These are phyloP conservation scores for Phaeosphaeria sp. DNA, from an alignment of 2,329 filamentous ascomycete species.

Conservation along the genomic window DNA sequence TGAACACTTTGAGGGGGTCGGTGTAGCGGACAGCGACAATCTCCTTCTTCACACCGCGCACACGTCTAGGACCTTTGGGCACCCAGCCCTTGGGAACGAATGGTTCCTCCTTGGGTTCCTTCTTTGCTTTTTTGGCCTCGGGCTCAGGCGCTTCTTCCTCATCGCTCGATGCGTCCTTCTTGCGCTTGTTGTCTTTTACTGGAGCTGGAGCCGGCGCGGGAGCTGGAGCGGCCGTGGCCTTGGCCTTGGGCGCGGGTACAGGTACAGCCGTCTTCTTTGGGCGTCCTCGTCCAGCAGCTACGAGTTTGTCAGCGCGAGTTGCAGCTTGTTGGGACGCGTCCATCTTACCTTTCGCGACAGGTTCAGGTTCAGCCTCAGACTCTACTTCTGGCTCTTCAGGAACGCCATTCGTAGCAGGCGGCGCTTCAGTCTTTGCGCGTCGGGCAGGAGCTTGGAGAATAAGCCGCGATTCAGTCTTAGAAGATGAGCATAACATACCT, in stretches of 20 bases:
- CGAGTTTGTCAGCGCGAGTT: conserved; percentile 16
- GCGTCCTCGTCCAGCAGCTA: conserved; percentile 24
- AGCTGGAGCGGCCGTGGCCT: conserved; percentile 8
- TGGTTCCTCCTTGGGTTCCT: conserved; percentile 6
- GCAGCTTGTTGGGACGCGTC: conserved; percentile 13
- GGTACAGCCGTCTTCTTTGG: conserved; percentile 28
- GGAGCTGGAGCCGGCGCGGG: neutral
- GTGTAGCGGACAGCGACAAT: conserved; percentile 70
- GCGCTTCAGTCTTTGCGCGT: conserved; percentile 35
- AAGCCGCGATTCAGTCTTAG: conserved; percentile 18
- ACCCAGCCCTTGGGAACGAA: neutral
- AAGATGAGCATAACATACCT: conserved; percentile 30
- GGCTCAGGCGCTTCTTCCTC: conserved; percentile 25
- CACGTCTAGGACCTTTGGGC: conserved; percentile 39
- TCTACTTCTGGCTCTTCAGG: conserved; percentile 2
- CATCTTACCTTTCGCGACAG: conserved; percentile 6
- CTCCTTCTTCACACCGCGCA: conserved; percentile 45
- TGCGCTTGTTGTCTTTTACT: conserved; percentile 34
- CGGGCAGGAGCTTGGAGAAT: conserved; percentile 24
- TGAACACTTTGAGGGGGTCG: conserved; percentile 72
- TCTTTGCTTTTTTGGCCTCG: conserved; percentile 32
- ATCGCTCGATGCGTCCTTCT: conserved; percentile 37
- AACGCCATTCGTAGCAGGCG: conserved; percentile 13
- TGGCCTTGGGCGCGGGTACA: conserved; percentile 18
- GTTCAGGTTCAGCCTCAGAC: conserved; percentile 4